Evolutionary conservation across 345 rosid species (phyloP).

Genomic region (Noccaea bulbosa): DNA sequence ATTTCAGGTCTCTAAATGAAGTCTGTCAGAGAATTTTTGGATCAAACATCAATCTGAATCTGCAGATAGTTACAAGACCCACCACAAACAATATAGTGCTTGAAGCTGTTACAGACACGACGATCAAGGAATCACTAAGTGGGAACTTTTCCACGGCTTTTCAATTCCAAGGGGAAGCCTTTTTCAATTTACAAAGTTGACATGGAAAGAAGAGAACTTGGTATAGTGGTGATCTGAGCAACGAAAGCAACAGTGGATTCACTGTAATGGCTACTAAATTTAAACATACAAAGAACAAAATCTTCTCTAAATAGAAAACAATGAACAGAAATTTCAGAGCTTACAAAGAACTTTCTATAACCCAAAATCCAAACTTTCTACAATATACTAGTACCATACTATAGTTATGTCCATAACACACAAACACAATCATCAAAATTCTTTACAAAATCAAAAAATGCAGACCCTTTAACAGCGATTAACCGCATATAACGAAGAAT

Average conservation of each 20-base stretch:
- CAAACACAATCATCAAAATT: not conserved
- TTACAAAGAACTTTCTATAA: not conserved
- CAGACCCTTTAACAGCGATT: slow-evolving; percentile 1
- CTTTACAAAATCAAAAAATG: slow-evolving; percentile 10
- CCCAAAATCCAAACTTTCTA: not conserved
- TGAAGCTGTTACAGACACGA: slow-evolving; percentile 11
- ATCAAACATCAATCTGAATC: too few species aligned
- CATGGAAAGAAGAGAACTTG: slow-evolving; percentile 25
- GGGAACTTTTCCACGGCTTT: not conserved
- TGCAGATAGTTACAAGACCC: not conserved
- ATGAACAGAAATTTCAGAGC: slow-evolving; percentile 1
- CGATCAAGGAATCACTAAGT: slow-evolving; percentile 1
- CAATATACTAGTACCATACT: not conserved
- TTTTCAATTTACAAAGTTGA: not conserved
- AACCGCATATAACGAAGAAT: not conserved
- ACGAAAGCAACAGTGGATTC: slow-evolving; percentile 23
- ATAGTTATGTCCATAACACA: not conserved
- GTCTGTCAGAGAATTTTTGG: too few species aligned
- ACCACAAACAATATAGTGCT: slow-evolving; percentile 6
- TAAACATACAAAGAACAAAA: not conserved
- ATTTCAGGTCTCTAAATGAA: too few species aligned
- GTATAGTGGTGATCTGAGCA: slow-evolving; percentile 27
- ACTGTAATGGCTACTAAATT: slow-evolving; percentile 27
- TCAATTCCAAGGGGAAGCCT: not conserved
- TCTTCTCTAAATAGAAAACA: slow-evolving; percentile 1